Base-by-base conservation (phyloP, 169 alveolate genomes). In the Plasmodium cynomolgi region DNA sequence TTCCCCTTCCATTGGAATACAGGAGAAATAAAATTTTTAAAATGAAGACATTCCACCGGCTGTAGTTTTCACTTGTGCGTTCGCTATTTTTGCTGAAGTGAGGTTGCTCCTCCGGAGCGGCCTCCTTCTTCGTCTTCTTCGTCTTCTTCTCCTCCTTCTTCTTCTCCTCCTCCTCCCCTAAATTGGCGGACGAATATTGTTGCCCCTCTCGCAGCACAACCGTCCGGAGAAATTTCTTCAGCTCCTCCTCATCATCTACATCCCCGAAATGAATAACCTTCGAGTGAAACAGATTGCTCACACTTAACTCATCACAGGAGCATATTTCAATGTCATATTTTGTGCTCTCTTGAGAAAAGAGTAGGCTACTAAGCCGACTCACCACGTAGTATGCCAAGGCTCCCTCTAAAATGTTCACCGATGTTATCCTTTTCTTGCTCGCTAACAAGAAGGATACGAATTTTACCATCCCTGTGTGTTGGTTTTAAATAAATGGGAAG, bases 281-380 rank as follows among this genome's bases (percentile, higher is more conserved):
- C 23, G 94, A 79, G 47, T 79, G 41, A 50, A 79, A 79, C 34
- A 88, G 33, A 56, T 88, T 88, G 20, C 31, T 81, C 29, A 88
- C 86, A 44, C 29, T 79, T 58, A 88, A 62, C 23, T 88, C 94
- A 1, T 68, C 29, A 62, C 94, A 88, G n/a, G 90, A 26, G 72
- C 94, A 88, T n/a, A 88, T 62, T 54, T 88, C 94, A 9, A 88
- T 39, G 13, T 11, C 82, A 41, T 88, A 88, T 56, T 88, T 39
- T 56, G 71, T 80, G 29, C 77, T 4, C 20, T 62, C 17, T 68
- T 58, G 17, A 20, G 20, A 20, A 47, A 79, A 88, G 47, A 88
- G 54, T 1, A 58, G 34, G 7, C 33, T 58, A 34, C 47, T 62
- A 2, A 79, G 56, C 34, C 73, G 34, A n/a, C 31, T 88, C 33